phyloP scores from a whole-genome alignment of 2,329 filamentous ascomycete species.

The Mariannaea sp. region DNA sequence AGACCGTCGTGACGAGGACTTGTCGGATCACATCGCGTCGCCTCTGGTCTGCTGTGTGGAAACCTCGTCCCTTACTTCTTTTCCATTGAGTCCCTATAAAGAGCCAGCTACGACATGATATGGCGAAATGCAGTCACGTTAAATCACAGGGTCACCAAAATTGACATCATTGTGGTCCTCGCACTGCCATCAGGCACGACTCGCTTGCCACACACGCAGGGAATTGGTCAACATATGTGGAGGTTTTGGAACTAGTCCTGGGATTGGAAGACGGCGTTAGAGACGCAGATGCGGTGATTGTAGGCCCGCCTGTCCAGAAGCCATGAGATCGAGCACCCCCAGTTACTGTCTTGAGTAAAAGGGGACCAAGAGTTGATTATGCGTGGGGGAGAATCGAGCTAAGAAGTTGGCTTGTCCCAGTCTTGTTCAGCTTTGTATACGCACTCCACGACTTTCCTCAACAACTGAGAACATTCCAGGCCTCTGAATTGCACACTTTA shows the following conservation, averaged over 20 bases:
- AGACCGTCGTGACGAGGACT: constrained; percentile 4
- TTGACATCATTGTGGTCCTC: constrained; percentile 6
- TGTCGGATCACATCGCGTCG: constrained; percentile 4
- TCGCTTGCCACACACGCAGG: background rate
- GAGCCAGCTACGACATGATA: constrained; percentile 25
- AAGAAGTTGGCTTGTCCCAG: background rate
- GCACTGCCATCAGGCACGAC: constrained; percentile 4
- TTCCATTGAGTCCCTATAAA: constrained; percentile 22
- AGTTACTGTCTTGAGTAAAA: background rate
- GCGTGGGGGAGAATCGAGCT: constrained; percentile 6
- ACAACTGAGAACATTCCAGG: too few species aligned
- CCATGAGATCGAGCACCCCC: constrained; percentile 8
- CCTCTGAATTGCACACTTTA: too few species aligned
- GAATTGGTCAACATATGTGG: background rate
- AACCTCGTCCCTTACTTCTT: constrained; percentile 4
- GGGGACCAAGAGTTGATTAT: background rate
- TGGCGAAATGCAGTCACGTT: constrained; percentile 23
- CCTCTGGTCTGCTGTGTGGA: constrained; percentile 11
- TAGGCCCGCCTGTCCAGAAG: background rate
- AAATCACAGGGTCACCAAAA: constrained; percentile 17
- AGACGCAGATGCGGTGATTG: constrained; percentile 16
- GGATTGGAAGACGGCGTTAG: background rate
- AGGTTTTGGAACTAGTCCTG: background rate
- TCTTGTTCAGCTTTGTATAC: background rate
- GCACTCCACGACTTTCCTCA: too few species aligned